These are phyloP conservation scores for Taiwanofungus camphoratus DNA, from an alignment of 1,284 basidiomycete species.

Conservation along the genomic window DNA sequence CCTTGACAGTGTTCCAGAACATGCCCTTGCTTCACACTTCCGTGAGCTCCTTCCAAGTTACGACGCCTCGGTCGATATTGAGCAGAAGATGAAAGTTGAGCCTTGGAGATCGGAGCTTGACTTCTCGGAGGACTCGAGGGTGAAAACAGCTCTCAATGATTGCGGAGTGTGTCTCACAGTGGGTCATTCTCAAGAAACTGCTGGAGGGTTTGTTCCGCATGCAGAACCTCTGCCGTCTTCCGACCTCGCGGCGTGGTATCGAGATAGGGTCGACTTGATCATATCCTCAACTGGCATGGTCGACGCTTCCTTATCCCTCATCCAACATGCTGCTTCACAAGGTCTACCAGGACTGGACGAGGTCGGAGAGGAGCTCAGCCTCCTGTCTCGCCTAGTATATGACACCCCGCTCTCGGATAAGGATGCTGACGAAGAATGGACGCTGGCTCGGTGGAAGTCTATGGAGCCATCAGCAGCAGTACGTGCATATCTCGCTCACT, in stretches of 20 bases:
- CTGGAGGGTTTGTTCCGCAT: neutral
- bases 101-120: slow-evolving; percentile 49
- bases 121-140: slow-evolving; percentile 46
- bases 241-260: slow-evolving; percentile 74
- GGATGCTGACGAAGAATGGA: slow-evolving; percentile 56
- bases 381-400: slow-evolving; percentile 82
- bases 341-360: slow-evolving; percentile 77
- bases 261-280: slow-evolving; percentile 52
- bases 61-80: slow-evolving; percentile 41
- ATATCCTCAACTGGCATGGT: slow-evolving; percentile 69
- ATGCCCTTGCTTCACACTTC: slow-evolving; percentile 59
- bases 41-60: slow-evolving; percentile 60
- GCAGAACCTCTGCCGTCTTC: slow-evolving; percentile 20
- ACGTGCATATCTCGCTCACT: slow-evolving; percentile 68
- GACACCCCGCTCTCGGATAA: slow-evolving; percentile 52
- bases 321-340: slow-evolving; percentile 82
- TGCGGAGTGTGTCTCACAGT: slow-evolving; percentile 14
- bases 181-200: neutral
- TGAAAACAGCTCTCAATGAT: slow-evolving; percentile 35
- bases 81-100: slow-evolving; percentile 29
- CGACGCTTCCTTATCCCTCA: slow-evolving; percentile 70
- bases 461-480: slow-evolving; percentile 65
- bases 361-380: slow-evolving; percentile 84
- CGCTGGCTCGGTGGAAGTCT: slow-evolving; percentile 63
- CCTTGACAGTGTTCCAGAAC: slow-evolving; percentile 69